phyloP scores from a whole-genome alignment of 2,329 filamentous ascomycete genomes.

The Fusarium citri region DNA sequence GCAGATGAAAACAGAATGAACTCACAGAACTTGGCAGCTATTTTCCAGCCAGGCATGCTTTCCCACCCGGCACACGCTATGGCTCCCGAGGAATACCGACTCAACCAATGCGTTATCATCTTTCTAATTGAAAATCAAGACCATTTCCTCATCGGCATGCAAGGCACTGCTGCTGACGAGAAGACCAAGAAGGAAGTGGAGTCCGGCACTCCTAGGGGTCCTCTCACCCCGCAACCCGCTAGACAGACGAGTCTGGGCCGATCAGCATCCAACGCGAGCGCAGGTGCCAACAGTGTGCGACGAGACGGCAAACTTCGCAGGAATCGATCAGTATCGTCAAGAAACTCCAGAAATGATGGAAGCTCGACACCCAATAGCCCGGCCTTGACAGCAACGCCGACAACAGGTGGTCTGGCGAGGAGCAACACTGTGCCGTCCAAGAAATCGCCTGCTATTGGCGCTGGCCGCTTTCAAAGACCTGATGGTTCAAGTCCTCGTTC shows the following conservation, averaged over 20 bases:
- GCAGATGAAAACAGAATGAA: conserved; percentile 98
- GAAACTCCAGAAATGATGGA: conserved; percentile 80
- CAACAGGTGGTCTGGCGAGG: conserved; percentile 65
- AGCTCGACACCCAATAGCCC: conserved; percentile 77
- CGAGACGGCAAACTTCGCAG: conserved; percentile 83
- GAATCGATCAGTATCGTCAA: conserved; percentile 94
- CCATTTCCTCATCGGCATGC: conserved; percentile 98
- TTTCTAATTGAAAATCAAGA: conserved; percentile 99
- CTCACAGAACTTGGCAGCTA: conserved; percentile 91
- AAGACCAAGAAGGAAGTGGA: conserved; percentile 73
- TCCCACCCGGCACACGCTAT: conserved; percentile 96
- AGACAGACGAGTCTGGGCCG: conserved; percentile 65
- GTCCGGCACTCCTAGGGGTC: conserved; percentile 71
- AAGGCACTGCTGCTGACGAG: conserved; percentile 96
- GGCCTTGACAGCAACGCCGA: conserved; percentile 64
- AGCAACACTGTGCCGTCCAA: conserved; percentile 97
- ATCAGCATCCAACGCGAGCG: conserved; percentile 89
- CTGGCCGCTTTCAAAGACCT: conserved; percentile 70
- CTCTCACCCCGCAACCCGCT: conserved; percentile 61
- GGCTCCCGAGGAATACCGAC: conserved; percentile 90
- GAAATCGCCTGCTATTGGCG: conserved; percentile 78
- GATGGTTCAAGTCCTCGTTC: conserved; percentile 49
- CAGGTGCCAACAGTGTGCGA: conserved; percentile 85
- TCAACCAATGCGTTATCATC: conserved; percentile 97
- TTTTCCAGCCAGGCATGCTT: conserved; percentile 96